Conservation (phyloP, 768 basidiomycete species). For the Lentinula sp. region DNA sequence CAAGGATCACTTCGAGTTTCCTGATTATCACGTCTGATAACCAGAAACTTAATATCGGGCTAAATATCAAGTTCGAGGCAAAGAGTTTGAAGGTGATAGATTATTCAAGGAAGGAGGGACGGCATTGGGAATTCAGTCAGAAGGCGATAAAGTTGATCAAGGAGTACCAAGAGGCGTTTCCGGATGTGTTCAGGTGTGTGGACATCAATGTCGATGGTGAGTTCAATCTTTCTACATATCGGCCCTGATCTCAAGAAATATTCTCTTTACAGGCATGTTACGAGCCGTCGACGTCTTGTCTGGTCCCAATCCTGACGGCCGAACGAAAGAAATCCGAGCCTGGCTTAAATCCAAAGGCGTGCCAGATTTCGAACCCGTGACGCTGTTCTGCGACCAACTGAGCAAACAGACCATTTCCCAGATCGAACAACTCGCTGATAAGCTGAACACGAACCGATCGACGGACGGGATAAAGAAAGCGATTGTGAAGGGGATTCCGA, state of each 20-base stretch:
- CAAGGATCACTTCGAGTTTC: conserved; percentile 90
- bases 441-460: conserved; percentile 54
- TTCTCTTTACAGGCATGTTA: conserved; percentile 55
- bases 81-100: conserved; percentile 91
- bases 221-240: conserved; percentile 13
- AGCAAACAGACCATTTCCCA: conserved; percentile 77
- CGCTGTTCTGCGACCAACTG: conserved; percentile 87
- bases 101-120: conserved; percentile 80
- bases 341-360: conserved; percentile 90
- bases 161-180: conserved; percentile 82
- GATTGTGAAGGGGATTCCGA: conserved; percentile 89
- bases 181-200: conserved; percentile 72
- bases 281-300: conserved; percentile 55
- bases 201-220: conserved; percentile 70
- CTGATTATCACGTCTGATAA: conserved; percentile 77
- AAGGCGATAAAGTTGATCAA: conserved; percentile 74
- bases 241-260: conserved; percentile 4
- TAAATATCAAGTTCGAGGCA: conserved; percentile 94
- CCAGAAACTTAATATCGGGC: conserved; percentile 82
- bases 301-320: conserved; percentile 55
- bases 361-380: conserved; percentile 86
- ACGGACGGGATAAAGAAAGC: conserved; percentile 75
- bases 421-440: conserved; percentile 74
- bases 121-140: conserved; percentile 91
- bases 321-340: conserved; percentile 67